Percentiles rank a stretch among this genome's conserved stretches.
Conservation (phyloP, 805 yeast species). For the Torulaspora delbrueckii region DNA sequence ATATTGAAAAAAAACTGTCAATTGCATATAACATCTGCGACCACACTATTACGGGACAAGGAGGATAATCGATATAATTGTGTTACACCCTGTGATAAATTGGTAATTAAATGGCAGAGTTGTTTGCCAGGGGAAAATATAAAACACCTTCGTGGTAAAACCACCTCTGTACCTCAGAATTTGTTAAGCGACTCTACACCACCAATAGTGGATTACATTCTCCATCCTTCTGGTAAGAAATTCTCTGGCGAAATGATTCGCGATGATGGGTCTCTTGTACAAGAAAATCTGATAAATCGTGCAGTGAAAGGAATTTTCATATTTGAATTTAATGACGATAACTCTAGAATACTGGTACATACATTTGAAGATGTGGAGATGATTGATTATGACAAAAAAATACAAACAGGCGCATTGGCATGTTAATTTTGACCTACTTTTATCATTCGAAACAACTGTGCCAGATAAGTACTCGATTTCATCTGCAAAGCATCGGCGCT, state of each 20-base stretch:
- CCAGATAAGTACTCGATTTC: background rate
- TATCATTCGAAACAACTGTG: background rate
- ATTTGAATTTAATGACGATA: conserved; percentile 57
- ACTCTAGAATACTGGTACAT: conserved; percentile 53
- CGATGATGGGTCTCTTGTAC: conserved; percentile 5
- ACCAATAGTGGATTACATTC: conserved; percentile 15
- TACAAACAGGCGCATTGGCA: conserved; percentile 23
- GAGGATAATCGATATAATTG: conserved; percentile 17
- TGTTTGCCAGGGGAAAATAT: conserved; percentile 16
- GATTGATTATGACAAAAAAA: conserved; percentile 40
- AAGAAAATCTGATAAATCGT: conserved; percentile 4
- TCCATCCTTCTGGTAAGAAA: conserved; percentile 14
- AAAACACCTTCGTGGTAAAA: background rate
- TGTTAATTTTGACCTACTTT: conserved; percentile 11
- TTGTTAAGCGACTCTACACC: conserved; percentile 9
- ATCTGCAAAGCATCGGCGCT: background rate
- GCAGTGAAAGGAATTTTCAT: conserved; percentile 50
- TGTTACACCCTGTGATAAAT: conserved; percentile 22
- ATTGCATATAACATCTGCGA: conserved; percentile 44
- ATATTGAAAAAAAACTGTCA: conserved; percentile 49
- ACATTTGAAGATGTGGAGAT: conserved; percentile 64
- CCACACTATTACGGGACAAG: conserved; percentile 29
- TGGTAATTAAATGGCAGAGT: conserved; percentile 29
- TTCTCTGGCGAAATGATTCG: conserved; percentile 7
- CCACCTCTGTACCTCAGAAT: conserved; percentile 5